A percentile compares a stretch with the other conserved stretches of the same genome.
Conservation (phyloP, 768 basidiomycete species). For the Suillus occidentalis region DNA sequence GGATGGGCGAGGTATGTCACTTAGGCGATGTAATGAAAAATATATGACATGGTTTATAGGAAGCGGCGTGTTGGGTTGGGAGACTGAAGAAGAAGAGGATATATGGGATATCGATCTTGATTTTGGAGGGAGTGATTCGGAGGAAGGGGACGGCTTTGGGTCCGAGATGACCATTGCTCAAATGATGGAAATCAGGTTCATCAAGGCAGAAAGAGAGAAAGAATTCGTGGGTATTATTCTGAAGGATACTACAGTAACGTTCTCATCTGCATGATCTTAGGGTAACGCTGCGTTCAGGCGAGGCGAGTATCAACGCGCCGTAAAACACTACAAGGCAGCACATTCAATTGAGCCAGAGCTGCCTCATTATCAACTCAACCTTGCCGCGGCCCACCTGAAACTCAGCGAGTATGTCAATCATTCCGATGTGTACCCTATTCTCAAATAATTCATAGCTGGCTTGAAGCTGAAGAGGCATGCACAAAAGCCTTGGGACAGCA, state of each 20-base stretch:
- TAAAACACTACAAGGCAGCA: slow-evolving; percentile 59
- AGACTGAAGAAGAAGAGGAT: slow-evolving; percentile 73
- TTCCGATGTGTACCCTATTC: slow-evolving; percentile 12
- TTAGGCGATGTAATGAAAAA: background rate
- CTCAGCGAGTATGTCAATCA: slow-evolving; percentile 55
- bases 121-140: slow-evolving; percentile 55
- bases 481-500: slow-evolving; percentile 64
- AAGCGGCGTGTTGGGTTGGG: slow-evolving; percentile 71
- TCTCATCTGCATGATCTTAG: slow-evolving; percentile 35
- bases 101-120: slow-evolving; percentile 74
- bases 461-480: slow-evolving; percentile 71
- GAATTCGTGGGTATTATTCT: slow-evolving; percentile 48
- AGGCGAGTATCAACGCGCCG: slow-evolving; percentile 56
- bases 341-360: slow-evolving; percentile 68
- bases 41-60: slow-evolving; percentile 23
- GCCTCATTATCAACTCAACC: slow-evolving; percentile 74
- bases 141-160: slow-evolving; percentile 45
- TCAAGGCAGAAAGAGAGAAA: slow-evolving; percentile 70
- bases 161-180: slow-evolving; percentile 67
- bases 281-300: slow-evolving; percentile 70
- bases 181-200: slow-evolving; percentile 72
- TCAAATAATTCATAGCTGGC: slow-evolving; percentile 50
- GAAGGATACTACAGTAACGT: background rate
- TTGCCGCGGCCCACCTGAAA: slow-evolving; percentile 74
- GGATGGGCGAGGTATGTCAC: slow-evolving; percentile 61